Base-by-base conservation (phyloP, 345 rosid genomes). In the Capsella bursapastoris region DNA sequence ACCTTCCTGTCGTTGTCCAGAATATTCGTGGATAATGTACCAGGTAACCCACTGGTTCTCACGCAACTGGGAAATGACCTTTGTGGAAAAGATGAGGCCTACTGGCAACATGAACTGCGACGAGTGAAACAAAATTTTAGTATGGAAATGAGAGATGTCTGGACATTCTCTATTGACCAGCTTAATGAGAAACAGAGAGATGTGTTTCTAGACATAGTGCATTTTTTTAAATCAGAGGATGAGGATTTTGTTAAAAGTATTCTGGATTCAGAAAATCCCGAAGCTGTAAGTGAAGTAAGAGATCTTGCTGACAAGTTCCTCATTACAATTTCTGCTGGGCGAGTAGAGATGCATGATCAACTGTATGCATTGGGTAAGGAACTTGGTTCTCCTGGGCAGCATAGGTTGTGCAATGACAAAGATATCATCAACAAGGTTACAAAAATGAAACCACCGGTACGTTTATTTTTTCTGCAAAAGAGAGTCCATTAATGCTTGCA, bases 21-120 rank as follows among this genome's bases (percentile, higher is more conserved):
- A 2, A 31, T 4, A 2, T 64, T 73, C 6, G 58, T 73, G 16
- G n/a, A 22, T 27, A 60, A 73, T 55, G 78, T 68, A 27, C 7
- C 57, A 14, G 83, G 87, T 0, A 34, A 76, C 8, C 86, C 81
- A 9, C 18, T 70, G 4, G 78, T 73, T 34, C 75, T 83, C 27
- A 76, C 70, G 60, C 47, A 70, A 34, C 9, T 81, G 4, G 81
- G 83, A 2, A 53, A 57, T 0, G 45, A 12, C n/a, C 59, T 78
- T 0, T 22, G 12, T 8, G 50, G n/a, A 7, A 64, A 45, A 43
- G 44, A 11, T 4, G 28, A n/a, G 15, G 7, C 12, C 3, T 28
- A 50, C 8, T 77, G 81, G 86, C 51, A 66, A 67, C 18, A 71
- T 50, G 22, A 45, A 0, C 9, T 79, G 4, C 48, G 38, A 3